These are phyloP conservation scores for Immersiporthe knoxdaviesiana DNA, from an alignment of 2,329 filamentous ascomycete species.

Conservation along the genomic window DNA sequence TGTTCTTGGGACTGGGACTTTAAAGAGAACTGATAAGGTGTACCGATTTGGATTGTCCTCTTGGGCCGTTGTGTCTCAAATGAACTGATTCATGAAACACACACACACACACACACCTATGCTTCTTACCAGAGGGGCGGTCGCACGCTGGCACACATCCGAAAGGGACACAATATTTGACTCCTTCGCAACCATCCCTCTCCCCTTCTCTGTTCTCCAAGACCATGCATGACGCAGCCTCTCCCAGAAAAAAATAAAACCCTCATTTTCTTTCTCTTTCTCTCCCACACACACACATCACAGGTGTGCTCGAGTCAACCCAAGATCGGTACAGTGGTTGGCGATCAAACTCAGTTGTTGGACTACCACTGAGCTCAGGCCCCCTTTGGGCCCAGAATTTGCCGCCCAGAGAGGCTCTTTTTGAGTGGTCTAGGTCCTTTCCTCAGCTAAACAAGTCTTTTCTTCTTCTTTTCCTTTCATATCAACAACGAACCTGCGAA, in stretches of 20 bases:
- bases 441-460: background rate
- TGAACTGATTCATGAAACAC: background rate
- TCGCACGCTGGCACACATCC: background rate
- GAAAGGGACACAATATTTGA: background rate
- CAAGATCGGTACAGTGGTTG: background rate
- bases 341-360: constrained; percentile 2
- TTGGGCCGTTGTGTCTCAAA: background rate
- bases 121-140: no score
- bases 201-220: background rate
- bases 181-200: background rate
- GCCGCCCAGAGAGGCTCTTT: background rate
- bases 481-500: background rate
- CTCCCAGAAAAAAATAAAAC: background rate
- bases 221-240: background rate
- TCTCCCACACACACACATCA: constrained; percentile 1
- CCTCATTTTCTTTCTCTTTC: no score
- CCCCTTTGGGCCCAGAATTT: background rate
- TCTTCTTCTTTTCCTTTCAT: background rate
- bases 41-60: background rate
- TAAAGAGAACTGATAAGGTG: background rate
- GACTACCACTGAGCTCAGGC: background rate
- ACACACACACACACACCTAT: background rate
- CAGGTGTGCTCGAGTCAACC: background rate
- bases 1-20: background rate
- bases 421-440: background rate